Percentiles rank a stretch among this genome's conserved stretches.
phyloP scores from a whole-genome alignment of 192 early-diverging fungal genomes.

The Tieghemiomyces parasiticus region DNA sequence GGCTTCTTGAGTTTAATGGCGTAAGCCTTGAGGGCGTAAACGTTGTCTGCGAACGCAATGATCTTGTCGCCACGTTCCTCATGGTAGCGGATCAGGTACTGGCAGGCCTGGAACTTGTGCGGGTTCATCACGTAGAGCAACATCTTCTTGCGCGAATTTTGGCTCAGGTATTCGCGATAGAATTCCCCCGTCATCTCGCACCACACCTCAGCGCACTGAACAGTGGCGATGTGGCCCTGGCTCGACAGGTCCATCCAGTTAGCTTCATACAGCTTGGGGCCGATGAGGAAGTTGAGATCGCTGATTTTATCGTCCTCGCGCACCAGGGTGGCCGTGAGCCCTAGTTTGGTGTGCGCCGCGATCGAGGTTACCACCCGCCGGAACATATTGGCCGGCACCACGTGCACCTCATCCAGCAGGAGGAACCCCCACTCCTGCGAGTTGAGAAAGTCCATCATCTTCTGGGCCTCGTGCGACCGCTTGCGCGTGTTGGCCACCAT shows the following conservation, averaged over 20 bases:
- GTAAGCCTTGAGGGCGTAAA: conserved; percentile 88
- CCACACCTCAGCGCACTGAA: conserved; percentile 98
- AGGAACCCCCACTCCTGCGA: conserved; percentile 95
- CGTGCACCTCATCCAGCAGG: conserved; percentile 96
- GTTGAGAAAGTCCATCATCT: conserved; percentile 91
- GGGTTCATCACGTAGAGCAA: conserved; percentile 95
- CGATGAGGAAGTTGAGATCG: conserved; percentile 94
- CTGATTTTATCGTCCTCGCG: conserved; percentile 97
- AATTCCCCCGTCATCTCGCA: conserved; percentile 96
- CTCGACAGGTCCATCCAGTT: conserved; percentile 99
- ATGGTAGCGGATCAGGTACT: conserved; percentile 91
- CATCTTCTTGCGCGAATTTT: conserved; percentile 63
- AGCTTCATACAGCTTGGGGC: conserved; percentile 98
- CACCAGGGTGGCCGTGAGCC: conserved; percentile 93
- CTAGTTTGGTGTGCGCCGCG: conserved; percentile 90
- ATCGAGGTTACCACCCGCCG: conserved; percentile 83
- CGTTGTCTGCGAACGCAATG: conserved; percentile 99
- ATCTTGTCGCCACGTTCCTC: conserved; percentile 91
- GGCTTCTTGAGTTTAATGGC: conserved; percentile 66
- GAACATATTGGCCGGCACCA: conserved; percentile 95
- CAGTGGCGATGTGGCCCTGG: conserved; percentile 94
- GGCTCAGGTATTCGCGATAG: conserved; percentile 81
- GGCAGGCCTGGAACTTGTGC: conserved; percentile 92
- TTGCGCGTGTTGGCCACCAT: conserved; percentile 94
- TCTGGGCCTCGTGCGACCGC: conserved; percentile 80